Base-by-base conservation (phyloP, 257 asterid species). In the Cinchona pubescens region DNA sequence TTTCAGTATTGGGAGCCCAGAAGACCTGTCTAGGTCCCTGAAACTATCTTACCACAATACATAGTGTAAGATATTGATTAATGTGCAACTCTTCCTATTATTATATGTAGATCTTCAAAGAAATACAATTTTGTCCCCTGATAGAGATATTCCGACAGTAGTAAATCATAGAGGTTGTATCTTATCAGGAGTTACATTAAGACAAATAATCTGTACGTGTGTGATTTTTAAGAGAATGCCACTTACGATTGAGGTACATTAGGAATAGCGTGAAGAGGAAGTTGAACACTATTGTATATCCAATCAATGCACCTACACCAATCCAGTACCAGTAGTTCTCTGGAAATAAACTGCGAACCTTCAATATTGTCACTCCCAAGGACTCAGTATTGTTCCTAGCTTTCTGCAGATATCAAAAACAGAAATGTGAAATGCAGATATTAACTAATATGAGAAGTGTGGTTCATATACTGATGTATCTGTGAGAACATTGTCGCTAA, bases 261-360 rank as follows among this genome's bases (percentile, higher is more conserved):
- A 94, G 92, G 84, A 83, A 89, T 56, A 90, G 49, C 53, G 98
- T 91, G 77, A 94, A 94, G 63, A 91, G 94, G 84, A 86, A 18
- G 71, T 94, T 94, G 89, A 94, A 88, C 72, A 94, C 73, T 83
- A 86, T 71, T 34, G 95, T 91, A 69, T 90, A 94, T 73, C 96
- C 98, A 32, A 89, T 83, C 90, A 94, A 77, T 63, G 94, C 97
- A 76, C 93, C 96, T 46, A 94, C 84, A 46, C 98, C 98, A 76
- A 94, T 94, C 97, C 97, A 94, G 79, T 94, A 94, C 98, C 98
- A 94, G 82, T 89, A 91, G 79, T 89, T 85, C 82, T 91, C 88
- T 14, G 91, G 87, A 83, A 90, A 92, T 82, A 94, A 69, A 85
- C 93, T 89, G 80, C 93, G 96, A 59, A 96, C 81, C 83, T 87